Percentiles rank a stretch among this genome's conserved stretches.
Evolutionary conservation across 225 moss, liverwort and hornwort genomes (phyloP).

Genomic region (Physcomitrellopsis africana): DNA sequence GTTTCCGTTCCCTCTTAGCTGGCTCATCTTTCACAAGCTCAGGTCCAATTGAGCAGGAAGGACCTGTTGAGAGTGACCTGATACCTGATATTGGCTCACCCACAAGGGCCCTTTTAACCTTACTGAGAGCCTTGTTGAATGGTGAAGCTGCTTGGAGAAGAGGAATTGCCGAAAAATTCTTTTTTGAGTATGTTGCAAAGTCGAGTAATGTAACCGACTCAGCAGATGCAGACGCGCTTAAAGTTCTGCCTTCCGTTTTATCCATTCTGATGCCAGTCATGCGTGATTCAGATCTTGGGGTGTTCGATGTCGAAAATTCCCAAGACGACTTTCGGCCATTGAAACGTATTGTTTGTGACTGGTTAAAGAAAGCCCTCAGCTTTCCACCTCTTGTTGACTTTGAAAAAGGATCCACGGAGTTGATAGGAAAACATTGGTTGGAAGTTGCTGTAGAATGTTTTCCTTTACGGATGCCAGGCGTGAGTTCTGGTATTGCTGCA

Average conservation of each 20-base stretch:
- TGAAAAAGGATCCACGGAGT: slow-evolving; percentile 33
- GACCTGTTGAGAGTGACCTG: slow-evolving; percentile 36
- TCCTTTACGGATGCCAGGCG: slow-evolving; percentile 71
- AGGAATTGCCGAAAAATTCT: slow-evolving; percentile 65
- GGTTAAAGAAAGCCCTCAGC: slow-evolving; percentile 73
- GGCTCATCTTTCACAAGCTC: slow-evolving; percentile 46
- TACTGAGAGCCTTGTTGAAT: slow-evolving; percentile 70
- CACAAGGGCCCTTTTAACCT: slow-evolving; percentile 61
- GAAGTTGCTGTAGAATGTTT: slow-evolving; percentile 79
- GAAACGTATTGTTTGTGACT: slow-evolving; percentile 68
- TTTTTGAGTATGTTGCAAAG: slow-evolving; percentile 52
- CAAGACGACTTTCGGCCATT: slow-evolving; percentile 48
- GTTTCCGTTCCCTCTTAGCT: slow-evolving; percentile 63
- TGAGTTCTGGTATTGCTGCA: slow-evolving; percentile 72
- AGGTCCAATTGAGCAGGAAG: slow-evolving; percentile 1
- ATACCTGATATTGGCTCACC: slow-evolving; percentile 41
- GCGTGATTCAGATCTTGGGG: slow-evolving; percentile 49
- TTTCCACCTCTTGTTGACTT: slow-evolving; percentile 58
- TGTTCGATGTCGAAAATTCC: slow-evolving; percentile 29
- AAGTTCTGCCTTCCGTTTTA: slow-evolving; percentile 71
- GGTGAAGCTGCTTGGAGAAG: slow-evolving; percentile 69
- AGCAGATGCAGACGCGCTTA: slow-evolving; percentile 55
- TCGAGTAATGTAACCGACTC: slow-evolving; percentile 43
- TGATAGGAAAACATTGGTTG: slow-evolving; percentile 59
- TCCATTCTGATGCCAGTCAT: slow-evolving; percentile 83